phyloP scores from a whole-genome alignment of 805 yeast species.

The Wickerhamiella kazuoi region DNA sequence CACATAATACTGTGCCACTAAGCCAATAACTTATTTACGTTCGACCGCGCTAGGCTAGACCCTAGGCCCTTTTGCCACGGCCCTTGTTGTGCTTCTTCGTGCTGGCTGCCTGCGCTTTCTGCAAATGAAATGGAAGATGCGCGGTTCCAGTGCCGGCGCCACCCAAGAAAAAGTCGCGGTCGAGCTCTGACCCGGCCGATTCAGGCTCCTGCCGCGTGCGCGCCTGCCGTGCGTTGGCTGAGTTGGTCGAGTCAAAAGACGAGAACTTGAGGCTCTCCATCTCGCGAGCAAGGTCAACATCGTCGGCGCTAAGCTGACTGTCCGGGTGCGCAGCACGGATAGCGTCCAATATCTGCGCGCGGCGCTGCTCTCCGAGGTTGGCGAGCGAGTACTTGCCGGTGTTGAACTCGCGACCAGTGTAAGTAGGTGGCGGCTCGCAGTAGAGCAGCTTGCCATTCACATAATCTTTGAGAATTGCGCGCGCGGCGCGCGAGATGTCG shows the following conservation, averaged over 20 bases:
- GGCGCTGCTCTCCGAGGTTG: slow-evolving; percentile 53
- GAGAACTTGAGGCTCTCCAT: slow-evolving; percentile 61
- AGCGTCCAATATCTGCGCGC: slow-evolving; percentile 44
- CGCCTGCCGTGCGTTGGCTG: slow-evolving; percentile 29
- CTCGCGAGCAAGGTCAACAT: slow-evolving; percentile 51
- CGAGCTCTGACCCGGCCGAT: slow-evolving; percentile 68
- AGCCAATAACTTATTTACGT: too few relatives aligned
- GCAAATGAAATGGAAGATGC: slow-evolving; percentile 52
- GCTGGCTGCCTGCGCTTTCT: slow-evolving; percentile 15
- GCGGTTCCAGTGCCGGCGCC: slow-evolving; percentile 43
- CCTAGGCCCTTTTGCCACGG: slow-evolving; percentile 42
- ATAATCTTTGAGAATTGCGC: slow-evolving; percentile 84
- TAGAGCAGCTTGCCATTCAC: slow-evolving; percentile 79
- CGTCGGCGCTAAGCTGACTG: slow-evolving; percentile 33
- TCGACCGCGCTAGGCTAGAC: too few relatives aligned
- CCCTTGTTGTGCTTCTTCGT: slow-evolving; percentile 53
- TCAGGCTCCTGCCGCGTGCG: slow-evolving; percentile 17
- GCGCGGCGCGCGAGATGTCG: slow-evolving; percentile 85
- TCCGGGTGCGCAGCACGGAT: slow-evolving; percentile 26
- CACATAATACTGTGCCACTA: too few relatives aligned
- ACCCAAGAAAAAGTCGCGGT: slow-evolving; percentile 68
- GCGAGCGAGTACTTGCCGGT: slow-evolving; percentile 50
- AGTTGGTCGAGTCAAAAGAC: slow-evolving; percentile 31
- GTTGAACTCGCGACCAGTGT: slow-evolving; percentile 57
- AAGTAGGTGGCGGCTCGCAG: slow-evolving; percentile 74